Base-by-base conservation (phyloP, 371 early-diverging fungal genomes). In the Mucor circinelloides region DNA sequence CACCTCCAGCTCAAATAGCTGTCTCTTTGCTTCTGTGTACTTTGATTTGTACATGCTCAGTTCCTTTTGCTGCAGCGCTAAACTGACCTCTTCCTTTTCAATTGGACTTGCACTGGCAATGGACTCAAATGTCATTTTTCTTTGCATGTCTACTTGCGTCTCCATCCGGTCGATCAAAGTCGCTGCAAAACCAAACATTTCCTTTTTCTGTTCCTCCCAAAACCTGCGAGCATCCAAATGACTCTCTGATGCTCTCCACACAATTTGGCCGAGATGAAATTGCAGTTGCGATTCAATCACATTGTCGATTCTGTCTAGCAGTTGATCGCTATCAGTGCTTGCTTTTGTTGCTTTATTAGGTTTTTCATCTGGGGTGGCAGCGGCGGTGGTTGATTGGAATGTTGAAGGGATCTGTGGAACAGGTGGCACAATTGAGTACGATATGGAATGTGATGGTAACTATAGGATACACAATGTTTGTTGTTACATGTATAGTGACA, bases 141-240 rank as follows among this genome's bases (percentile, higher is more conserved):
- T 46, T 28, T 62, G 40, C 27, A 56, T 68, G 48, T 60, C 61
- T 2, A 59, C 34, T 6, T 72, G 71, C 0, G 36, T 34, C 27
- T 72, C 68, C 38, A 79, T 50, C 21, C 64, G 67, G 12, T 60
- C 65, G 6, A 75, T 57, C n/a, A 75, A 54, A 13, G 66, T 63
- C 25, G 60, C 31, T 3, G 72, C 70, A n/a, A 76, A 59, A 1
- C 74, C 73, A 42, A 79, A 34, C 59, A 77, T 70, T 23, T 80
- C 76, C 2, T 72, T 78, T 40, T 73, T 74, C 36, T 80, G 81
- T 6, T 80, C 81, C 36, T 80, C 78, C 78, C 76, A 78, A 23
- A 73, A 73, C 21, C 60, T 40, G 28, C 67, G 70, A 3, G 76
- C 72, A 3, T 75, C 74, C 15, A 69, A 61, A 60, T 80, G 76